Percentiles rank a stretch among this genome's conserved stretches.
Conservation (phyloP, 1,139 yeast genomes). For the Sugiyamaella xylanicola region DNA sequence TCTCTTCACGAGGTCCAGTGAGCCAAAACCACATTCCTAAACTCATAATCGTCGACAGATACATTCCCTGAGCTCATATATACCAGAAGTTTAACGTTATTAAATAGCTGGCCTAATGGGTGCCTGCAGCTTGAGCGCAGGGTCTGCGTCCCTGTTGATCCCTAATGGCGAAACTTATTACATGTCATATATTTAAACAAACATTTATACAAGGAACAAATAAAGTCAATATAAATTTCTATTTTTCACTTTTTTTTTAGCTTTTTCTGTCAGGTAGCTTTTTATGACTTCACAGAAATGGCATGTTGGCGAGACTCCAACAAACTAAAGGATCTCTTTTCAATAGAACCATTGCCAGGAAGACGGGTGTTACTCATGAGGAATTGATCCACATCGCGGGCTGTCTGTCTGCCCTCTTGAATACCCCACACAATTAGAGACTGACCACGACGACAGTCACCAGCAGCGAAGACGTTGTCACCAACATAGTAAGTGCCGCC, state of each 20-base stretch:
- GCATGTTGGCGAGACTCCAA: constrained; percentile 16
- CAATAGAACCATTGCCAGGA: constrained; percentile 94
- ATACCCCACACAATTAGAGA: constrained; percentile 99
- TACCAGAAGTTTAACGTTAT: too few species aligned
- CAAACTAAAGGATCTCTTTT: constrained; percentile 69
- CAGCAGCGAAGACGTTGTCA: constrained; percentile 84
- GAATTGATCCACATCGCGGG: constrained; percentile 83
- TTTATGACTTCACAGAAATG: constrained; percentile 10
- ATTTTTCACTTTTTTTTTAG: background rate
- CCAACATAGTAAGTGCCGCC: constrained; percentile 64
- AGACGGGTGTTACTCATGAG: constrained; percentile 78
- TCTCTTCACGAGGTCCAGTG: too few species aligned
- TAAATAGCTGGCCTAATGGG: too few species aligned
- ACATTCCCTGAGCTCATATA: too few species aligned
- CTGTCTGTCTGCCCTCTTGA: constrained; percentile 99
- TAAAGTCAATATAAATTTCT: constrained; percentile 8
- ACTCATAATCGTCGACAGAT: too few species aligned
- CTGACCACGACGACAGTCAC: constrained; percentile 99
- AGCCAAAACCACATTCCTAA: too few species aligned
- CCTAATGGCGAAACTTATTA: too few species aligned
- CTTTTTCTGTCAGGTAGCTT: background rate
- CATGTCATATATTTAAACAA: constrained; percentile 13
- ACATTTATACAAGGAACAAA: constrained; percentile 8
- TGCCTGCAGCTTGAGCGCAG: too few species aligned
- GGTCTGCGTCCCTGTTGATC: too few species aligned